phyloP scores from a whole-genome alignment of 805 yeast genomes.

The Candida boleticola region DNA sequence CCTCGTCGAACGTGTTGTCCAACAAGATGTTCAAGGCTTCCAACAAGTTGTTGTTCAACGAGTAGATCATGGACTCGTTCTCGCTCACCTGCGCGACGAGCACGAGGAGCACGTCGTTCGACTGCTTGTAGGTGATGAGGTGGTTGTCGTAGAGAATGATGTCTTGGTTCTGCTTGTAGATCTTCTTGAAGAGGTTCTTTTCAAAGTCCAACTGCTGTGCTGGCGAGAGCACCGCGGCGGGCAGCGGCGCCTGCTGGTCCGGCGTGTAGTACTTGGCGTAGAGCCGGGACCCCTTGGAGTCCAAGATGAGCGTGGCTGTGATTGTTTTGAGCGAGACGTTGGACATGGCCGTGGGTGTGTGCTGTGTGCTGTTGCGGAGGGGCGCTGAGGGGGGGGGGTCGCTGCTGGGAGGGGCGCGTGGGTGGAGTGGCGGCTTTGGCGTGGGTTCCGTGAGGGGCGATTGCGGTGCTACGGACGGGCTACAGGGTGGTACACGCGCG shows the following conservation, averaged over 20 bases:
- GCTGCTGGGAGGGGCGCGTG: background rate
- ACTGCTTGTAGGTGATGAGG: conserved; percentile 82
- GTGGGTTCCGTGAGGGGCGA: no score
- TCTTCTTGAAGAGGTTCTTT: conserved; percentile 63
- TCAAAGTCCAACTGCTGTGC: conserved; percentile 80
- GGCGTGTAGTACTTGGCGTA: conserved; percentile 73
- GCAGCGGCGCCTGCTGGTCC: conserved; percentile 50
- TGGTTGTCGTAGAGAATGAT: conserved; percentile 76
- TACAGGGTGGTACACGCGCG: no score
- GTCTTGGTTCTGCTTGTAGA: conserved; percentile 79
- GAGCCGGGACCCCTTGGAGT: conserved; percentile 74
- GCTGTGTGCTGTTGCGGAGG: background rate
- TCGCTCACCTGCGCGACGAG: conserved; percentile 75
- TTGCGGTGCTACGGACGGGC: no score
- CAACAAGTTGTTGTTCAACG: conserved; percentile 70
- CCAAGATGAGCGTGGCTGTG: conserved; percentile 76
- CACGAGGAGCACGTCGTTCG: conserved; percentile 70
- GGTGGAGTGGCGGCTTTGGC: background rate
- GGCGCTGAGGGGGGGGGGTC: background rate
- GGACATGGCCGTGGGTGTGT: conserved; percentile 29
- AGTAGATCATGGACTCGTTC: conserved; percentile 78
- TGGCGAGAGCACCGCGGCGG: conserved; percentile 21
- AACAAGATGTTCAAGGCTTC: conserved; percentile 81
- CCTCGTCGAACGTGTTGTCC: conserved; percentile 69
- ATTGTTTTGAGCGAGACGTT: conserved; percentile 75